Evolutionary conservation across 129 eudicot genomes (phyloP), one percentile per base, ranked within the genome.

Genomic region (Centaurea solstitialis): DNA sequence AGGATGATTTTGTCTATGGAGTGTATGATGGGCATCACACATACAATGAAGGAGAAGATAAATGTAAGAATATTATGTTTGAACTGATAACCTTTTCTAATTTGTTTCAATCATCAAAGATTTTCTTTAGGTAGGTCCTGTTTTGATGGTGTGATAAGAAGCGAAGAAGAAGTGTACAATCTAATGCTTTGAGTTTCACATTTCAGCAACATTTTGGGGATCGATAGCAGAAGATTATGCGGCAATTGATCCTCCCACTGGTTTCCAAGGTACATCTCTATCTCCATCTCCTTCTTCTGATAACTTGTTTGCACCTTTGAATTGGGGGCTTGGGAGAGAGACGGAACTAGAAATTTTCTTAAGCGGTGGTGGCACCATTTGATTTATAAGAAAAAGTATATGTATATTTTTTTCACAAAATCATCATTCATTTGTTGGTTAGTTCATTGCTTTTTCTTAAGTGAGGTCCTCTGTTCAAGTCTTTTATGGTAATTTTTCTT

Each of bases 1-100:
- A 94, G 98, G 98, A 92, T 22, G 98, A 94, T 75, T 94, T 90
- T 71, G 73, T 68, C 20, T 92, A 88, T 23, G 98, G 98, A 64
- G 82, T 79, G 66, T 92, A 87, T 77, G 98, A 94, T 90, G 96
- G 64, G 2, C 96, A 90, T 78, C 98, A 94, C 85, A 94, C 98
- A 12, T 94, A 83, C 80, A 74, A 53, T 68, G 98, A 89, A 85
- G 84, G 82, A 70, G 91, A 89, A 35, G 91, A 92, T 33, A 87
- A 77, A 88, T 93, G 96, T 89, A 80, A 45, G 79, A 18, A 61
- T 35, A 13, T 65, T 45, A 57, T 41, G 40, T 45, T 79, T 64
- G 0, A 33, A 59, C 57, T 68, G 21, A 15, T 28, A 35, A 23
- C 3, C 8, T 10, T 57, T 76, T 11, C 37, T 41, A 61, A 68